Base-by-base conservation (phyloP, 2,329 filamentous ascomycete species). In the Sarocladium oryzae region DNA sequence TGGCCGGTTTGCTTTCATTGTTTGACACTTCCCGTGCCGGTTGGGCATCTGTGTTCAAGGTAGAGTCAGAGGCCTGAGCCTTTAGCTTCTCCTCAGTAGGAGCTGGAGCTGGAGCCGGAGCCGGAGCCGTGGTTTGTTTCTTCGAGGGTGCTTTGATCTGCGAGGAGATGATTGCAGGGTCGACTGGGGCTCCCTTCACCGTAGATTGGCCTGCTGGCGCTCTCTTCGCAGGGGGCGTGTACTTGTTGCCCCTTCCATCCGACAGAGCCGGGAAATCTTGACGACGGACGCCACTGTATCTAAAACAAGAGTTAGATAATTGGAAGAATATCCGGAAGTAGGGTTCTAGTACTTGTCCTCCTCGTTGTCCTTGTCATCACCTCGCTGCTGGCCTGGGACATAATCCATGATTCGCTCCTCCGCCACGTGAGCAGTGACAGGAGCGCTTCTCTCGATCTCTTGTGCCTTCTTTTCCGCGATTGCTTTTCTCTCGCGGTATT, bases 131-230 rank as follows among this genome's bases (percentile, higher is more conserved):
- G 51, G 60, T 33, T 40, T 63, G 63, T 54, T 69, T 69, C 60
- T 75, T 73, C 26, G 69, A 60, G 18, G 66, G 66, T 24, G 63
- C 67, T 60, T 77, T 80, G 53, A 95, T 73, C 62, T 90, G 85
- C n/a, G 89, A 85, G 6, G 89, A 92, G 61, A 96, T 95, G 62
- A 95, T 95, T 30, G 91, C 88, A 54, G 89, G 89, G 63, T 96
- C 89, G 49, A 92, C 80, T 13, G 88, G 88, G 36, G 83, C 88
- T 38, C 89, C 86, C 57, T 82, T 78, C 20, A 91, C 84, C 8
- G 85, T 88, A 4, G 89, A 75, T 56, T 88, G 81, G 23, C 77
- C 83, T 28, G 86, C 81, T 16, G 89, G 88, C 8, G 91, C 86
- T 59, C 93, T 83, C 66, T 89, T 82, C 16, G 89, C 92, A 4